These are phyloP conservation scores for Aspergillus niger DNA, from an alignment of 2,329 filamentous ascomycete genomes.

Conservation along the genomic window DNA sequence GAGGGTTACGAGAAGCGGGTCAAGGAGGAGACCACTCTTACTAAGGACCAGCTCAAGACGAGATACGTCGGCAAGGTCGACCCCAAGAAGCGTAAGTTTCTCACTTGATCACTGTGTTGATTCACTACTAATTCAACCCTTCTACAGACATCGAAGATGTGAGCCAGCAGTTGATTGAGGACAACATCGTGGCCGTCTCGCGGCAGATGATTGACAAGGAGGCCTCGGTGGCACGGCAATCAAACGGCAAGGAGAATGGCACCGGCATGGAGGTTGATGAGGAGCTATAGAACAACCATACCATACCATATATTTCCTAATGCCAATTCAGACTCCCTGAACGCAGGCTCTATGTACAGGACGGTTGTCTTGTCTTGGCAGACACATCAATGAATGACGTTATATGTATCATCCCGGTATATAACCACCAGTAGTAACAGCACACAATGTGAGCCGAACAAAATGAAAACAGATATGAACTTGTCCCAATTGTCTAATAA, in stretches of 20 bases:
- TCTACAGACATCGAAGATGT: slow-evolving; percentile 80
- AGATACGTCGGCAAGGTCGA: slow-evolving; percentile 98
- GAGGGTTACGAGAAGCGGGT: slow-evolving; percentile 99
- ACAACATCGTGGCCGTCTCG: slow-evolving; percentile 98
- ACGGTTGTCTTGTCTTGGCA: not conserved
- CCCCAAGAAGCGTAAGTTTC: slow-evolving; percentile 81
- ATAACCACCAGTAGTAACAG: not conserved
- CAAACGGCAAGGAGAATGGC: slow-evolving; percentile 43
- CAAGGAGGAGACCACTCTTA: slow-evolving; percentile 96
- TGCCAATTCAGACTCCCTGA: not conserved
- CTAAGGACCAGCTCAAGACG: slow-evolving; percentile 96
- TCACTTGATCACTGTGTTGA: not conserved
- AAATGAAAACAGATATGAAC: not conserved
- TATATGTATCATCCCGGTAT: not conserved
- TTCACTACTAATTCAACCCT: slow-evolving; percentile 22
- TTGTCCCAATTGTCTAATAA: not conserved
- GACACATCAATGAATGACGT: slow-evolving; percentile 11
- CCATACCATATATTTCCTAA: not conserved
- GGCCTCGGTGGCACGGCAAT: slow-evolving; percentile 78
- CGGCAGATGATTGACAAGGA: slow-evolving; percentile 99
- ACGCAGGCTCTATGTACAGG: slow-evolving; percentile 4
- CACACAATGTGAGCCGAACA: not conserved
- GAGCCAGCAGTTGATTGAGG: slow-evolving; percentile 94
- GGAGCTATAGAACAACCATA: slow-evolving; percentile 42
- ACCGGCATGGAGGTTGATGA: slow-evolving; percentile 71